These are phyloP conservation scores for Plasmodium falciparum DNA, from an alignment of 169 alveolate species.

Conservation along the genomic window DNA sequence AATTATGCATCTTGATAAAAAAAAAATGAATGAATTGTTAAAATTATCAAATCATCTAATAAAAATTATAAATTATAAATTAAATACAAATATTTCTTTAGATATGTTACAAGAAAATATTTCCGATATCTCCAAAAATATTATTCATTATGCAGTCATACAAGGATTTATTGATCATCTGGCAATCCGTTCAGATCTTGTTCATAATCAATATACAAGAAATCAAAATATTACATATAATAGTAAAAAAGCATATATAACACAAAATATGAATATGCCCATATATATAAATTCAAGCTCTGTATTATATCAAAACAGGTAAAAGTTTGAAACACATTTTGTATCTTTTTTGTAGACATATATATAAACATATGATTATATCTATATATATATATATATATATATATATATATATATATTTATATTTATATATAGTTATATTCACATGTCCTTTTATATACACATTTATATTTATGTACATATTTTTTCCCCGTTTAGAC, in stretches of 20 bases:
- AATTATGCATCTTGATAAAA: slow-evolving; percentile 52
- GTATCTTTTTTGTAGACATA: not conserved
- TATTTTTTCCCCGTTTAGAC: slow-evolving; percentile 22
- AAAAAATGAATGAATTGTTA: slow-evolving; percentile 64
- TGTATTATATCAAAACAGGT: slow-evolving; percentile 60
- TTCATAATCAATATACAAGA: slow-evolving; percentile 70
- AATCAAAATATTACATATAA: slow-evolving; percentile 36
- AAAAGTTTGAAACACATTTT: not conserved
- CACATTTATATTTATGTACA: not conserved
- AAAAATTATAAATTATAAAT: slow-evolving; percentile 49
- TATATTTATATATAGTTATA: not conserved
- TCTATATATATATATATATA: not conserved
- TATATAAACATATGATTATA: not conserved
- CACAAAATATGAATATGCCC: slow-evolving; percentile 66
- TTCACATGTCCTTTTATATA: not conserved
- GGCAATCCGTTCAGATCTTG: slow-evolving; percentile 72
- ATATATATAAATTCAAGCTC: slow-evolving; percentile 71
- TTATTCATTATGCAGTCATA: slow-evolving; percentile 64
- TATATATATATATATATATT: not conserved
- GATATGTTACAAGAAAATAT: slow-evolving; percentile 31
- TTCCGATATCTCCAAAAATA: slow-evolving; percentile 45
- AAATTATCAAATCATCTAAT: slow-evolving; percentile 66
- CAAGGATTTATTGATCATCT: slow-evolving; percentile 75
- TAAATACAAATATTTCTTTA: slow-evolving; percentile 46
- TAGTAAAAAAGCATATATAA: slow-evolving; percentile 55